Evolutionary conservation across 805 yeast genomes (phyloP).

Genomic region (Cyberlindnera lachancei): DNA sequence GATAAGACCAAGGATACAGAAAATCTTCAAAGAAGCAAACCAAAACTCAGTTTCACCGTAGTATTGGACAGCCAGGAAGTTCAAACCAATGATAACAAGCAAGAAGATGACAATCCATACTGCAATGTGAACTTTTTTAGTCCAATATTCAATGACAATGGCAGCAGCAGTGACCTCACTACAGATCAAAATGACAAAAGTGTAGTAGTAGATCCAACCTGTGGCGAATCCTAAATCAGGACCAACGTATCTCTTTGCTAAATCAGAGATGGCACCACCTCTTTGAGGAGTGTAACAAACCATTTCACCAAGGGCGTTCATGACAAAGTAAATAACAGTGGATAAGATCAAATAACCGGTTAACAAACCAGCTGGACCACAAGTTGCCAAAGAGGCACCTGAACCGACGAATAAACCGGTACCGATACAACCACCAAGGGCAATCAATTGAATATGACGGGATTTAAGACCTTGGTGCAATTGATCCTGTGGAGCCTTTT

Average conservation of each 20-base stretch:
- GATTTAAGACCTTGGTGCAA: conserved; percentile 33
- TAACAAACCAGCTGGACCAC: conserved; percentile 69
- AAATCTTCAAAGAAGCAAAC: conserved; percentile 50
- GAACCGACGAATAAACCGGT: conserved; percentile 79
- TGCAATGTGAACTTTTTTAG: conserved; percentile 49
- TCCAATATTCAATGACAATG: conserved; percentile 45
- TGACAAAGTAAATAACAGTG: conserved; percentile 54
- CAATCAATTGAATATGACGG: conserved; percentile 77
- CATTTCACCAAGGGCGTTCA: conserved; percentile 62
- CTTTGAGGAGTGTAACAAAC: conserved; percentile 55
- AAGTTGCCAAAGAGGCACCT: conserved; percentile 49
- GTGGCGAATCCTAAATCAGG: conserved; percentile 23
- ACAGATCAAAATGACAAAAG: conserved; percentile 19
- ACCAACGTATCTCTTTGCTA: conserved; percentile 45
- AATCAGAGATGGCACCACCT: conserved; percentile 57
- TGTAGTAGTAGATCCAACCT: conserved; percentile 24
- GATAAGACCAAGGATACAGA: conserved; percentile 57
- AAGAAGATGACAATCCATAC: conserved; percentile 56
- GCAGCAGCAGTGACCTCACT: conserved; percentile 57
- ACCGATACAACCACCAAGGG: conserved; percentile 80
- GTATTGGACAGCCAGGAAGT: conserved; percentile 49
- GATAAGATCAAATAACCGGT: conserved; percentile 59
- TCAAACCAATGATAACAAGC: conserved; percentile 36
- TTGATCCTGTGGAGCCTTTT: conserved; percentile 6
- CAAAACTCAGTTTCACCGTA: conserved; percentile 61